A percentile compares a stretch with the other conserved stretches of the same genome.
These are phyloP conservation scores for Alternaria sp. DNA, from an alignment of 2,329 filamentous ascomycete species.

Conservation along the genomic window DNA sequence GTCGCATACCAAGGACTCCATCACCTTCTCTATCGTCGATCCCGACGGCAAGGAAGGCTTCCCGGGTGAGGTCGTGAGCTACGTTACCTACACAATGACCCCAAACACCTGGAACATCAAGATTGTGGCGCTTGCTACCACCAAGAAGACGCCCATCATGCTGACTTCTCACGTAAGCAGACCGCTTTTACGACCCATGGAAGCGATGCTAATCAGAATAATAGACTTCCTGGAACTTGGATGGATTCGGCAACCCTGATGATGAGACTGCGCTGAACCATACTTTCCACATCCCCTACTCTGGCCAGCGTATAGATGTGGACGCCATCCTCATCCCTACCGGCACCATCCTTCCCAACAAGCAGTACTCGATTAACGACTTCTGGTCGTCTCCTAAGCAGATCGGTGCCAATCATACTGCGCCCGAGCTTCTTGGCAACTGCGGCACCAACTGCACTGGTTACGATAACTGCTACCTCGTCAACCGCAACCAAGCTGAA, in stretches of 20 bases:
- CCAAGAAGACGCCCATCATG: constrained; percentile 84
- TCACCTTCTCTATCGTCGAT: constrained; percentile 79
- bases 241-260: constrained; percentile 78
- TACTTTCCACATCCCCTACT: constrained; percentile 76
- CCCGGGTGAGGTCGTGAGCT: constrained; percentile 77
- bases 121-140: constrained; percentile 74
- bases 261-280: constrained; percentile 73
- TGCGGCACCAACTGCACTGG: constrained; percentile 85
- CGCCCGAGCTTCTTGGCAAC: constrained; percentile 71
- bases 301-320: constrained; percentile 71
- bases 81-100: constrained; percentile 75
- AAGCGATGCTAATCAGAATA: constrained; percentile 26
- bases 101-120: constrained; percentile 74
- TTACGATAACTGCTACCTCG: constrained; percentile 79
- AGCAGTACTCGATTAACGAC: constrained; percentile 73
- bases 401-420: constrained; percentile 73
- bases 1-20: constrained; percentile 70
- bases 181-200: neutral
- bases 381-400: constrained; percentile 85
- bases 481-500: constrained; percentile 67
- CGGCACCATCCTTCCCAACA: constrained; percentile 72
- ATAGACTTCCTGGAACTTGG: constrained; percentile 83
- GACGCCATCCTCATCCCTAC: constrained; percentile 64
- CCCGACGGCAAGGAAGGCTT: constrained; percentile 78
- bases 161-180: constrained; percentile 70